A percentile compares a stretch with the other conserved stretches of the same genome.
These are phyloP conservation scores for Trichosphaerium sp. DNA, from an alignment of 78 protist species.

Conservation along the genomic window DNA sequence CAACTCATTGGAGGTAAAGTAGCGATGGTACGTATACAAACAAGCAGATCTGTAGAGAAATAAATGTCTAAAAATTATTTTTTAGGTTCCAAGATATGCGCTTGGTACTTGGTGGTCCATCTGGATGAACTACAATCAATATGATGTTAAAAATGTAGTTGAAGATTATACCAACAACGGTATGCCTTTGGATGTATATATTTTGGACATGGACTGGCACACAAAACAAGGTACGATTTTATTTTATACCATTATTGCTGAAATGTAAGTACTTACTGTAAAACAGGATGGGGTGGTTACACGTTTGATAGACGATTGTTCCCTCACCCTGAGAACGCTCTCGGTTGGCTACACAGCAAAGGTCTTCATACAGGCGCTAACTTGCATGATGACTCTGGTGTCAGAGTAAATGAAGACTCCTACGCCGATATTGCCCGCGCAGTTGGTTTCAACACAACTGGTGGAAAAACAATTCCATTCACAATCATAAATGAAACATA, in stretches of 20 bases:
- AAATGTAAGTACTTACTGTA: too few species aligned
- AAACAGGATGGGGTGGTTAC: slow-evolving; percentile 36
- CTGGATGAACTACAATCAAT: not conserved
- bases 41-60: too few species aligned
- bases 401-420: not conserved
- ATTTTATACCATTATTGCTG: too few species aligned
- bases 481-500: too few species aligned
- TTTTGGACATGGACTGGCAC: slow-evolving; percentile 63
- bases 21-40: slow-evolving; percentile 27
- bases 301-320: slow-evolving; percentile 13
- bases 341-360: not conserved
- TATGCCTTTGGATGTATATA: slow-evolving; percentile 42
- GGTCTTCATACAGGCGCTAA: slow-evolving; percentile 16
- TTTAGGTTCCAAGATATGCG: not conserved
- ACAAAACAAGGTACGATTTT: not conserved
- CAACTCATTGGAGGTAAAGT: not conserved
- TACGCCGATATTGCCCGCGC: not conserved
- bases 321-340: slow-evolving; percentile 9
- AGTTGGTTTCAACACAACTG: not conserved
- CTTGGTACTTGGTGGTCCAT: not conserved
- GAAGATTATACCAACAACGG: too few species aligned
- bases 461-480: not conserved
- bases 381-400: slow-evolving; percentile 13
- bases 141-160: not conserved
- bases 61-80: slow-evolving; percentile 1